phyloP scores from a whole-genome alignment of 108 stramenopile genomes.

The Parietichytrium sp. region DNA sequence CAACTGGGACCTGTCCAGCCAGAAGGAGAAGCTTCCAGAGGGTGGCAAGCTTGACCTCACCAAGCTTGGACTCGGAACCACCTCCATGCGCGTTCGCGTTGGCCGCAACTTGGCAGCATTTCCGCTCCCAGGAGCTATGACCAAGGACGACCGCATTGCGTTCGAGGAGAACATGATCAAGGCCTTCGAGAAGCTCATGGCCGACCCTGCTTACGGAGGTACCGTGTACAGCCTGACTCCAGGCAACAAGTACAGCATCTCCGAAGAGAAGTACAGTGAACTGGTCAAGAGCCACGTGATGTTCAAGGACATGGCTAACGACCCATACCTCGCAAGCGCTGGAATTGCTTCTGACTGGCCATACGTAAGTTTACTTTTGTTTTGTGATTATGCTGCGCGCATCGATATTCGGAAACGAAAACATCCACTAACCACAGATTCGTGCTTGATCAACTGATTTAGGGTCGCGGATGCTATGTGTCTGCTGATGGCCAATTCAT shows the following conservation, averaged over 20 bases:
- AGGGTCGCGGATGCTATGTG: constrained; percentile 60
- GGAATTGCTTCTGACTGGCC: constrained; percentile 67
- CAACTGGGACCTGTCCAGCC: constrained; percentile 52
- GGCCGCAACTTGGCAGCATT: constrained; percentile 62
- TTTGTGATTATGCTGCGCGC: constrained; percentile 60
- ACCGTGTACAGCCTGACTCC: constrained; percentile 57
- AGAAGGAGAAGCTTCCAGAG: constrained; percentile 44
- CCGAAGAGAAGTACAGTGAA: constrained; percentile 58
- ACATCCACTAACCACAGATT: constrained; percentile 77
- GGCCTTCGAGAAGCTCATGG: constrained; percentile 57
- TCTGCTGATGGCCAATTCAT: constrained; percentile 72
- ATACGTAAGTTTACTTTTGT: constrained; percentile 64
- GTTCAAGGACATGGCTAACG: constrained; percentile 76
- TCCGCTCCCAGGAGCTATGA: constrained; percentile 64
- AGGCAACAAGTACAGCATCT: constrained; percentile 60
- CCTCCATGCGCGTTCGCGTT: constrained; percentile 66
- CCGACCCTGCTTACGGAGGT: constrained; percentile 58
- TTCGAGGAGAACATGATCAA: constrained; percentile 60
- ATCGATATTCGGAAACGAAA: constrained; percentile 73
- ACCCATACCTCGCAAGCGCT: constrained; percentile 67
- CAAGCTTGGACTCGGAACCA: constrained; percentile 51
- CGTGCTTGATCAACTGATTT: constrained; percentile 76
- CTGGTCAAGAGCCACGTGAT: constrained; percentile 55
- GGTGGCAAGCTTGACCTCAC: constrained; percentile 54
- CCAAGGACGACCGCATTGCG: constrained; percentile 59